A percentile compares a stretch with the other conserved stretches of the same genome.
Evolutionary conservation across 495 filamentous ascomycete genomes (phyloP).

Genomic region (Cercophora newfieldiana): DNA sequence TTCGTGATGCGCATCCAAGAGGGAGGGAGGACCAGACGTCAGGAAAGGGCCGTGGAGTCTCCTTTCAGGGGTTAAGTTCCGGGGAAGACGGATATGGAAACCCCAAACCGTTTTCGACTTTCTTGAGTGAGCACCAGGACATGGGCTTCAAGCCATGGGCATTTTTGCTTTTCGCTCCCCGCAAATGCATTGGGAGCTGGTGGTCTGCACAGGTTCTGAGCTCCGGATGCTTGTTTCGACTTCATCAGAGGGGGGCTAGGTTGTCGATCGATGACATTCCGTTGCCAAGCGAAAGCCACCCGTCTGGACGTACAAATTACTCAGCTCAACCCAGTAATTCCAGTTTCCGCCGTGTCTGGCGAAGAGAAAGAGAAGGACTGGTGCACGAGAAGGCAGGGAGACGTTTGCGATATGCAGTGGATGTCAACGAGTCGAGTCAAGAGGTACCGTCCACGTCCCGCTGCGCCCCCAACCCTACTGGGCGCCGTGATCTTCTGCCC

Average conservation of each 20-base stretch:
- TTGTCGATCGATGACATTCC: neutral
- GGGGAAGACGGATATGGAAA: too few relatives aligned
- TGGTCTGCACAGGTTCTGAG: neutral
- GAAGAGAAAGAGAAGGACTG: too few relatives aligned
- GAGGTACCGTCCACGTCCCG: neutral
- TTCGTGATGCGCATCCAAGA: neutral
- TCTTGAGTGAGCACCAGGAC: neutral
- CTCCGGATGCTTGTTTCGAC: neutral
- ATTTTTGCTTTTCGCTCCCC: neutral
- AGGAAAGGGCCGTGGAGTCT: neutral
- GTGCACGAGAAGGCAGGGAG: neutral
- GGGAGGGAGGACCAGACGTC: neutral
- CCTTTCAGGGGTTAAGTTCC: neutral
- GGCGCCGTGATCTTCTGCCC: neutral
- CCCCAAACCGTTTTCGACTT: neutral
- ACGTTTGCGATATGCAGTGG: neutral
- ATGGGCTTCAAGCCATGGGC: neutral
- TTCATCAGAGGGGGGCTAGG: neutral
- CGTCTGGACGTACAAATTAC: neutral
- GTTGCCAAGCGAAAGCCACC: neutral
- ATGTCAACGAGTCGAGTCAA: too few relatives aligned
- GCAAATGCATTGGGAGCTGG: neutral
- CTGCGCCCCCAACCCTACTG: neutral
- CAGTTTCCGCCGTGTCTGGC: neutral
- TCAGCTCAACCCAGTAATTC: neutral